These are phyloP conservation scores for Fraxinus ornus DNA, from an alignment of 305 asterid genomes.

Conservation along the genomic window DNA sequence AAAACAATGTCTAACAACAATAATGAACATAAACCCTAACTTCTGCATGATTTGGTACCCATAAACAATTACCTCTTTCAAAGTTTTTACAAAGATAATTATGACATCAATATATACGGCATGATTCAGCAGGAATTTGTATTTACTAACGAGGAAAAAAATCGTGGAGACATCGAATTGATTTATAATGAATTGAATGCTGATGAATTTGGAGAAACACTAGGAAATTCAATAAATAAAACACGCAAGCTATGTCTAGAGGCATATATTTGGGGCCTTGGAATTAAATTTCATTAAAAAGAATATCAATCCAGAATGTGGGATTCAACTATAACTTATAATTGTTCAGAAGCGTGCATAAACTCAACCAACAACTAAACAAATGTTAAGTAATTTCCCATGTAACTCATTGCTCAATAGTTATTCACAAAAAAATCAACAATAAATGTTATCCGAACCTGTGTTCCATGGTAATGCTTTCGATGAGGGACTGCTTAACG, in stretches of 20 bases:
- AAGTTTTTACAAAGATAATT: background rate
- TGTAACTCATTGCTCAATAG: background rate
- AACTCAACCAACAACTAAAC: background rate
- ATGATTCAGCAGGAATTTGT: background rate
- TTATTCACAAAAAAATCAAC: background rate
- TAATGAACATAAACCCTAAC: background rate
- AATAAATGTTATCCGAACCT: constrained; percentile 41
- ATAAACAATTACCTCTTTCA: constrained; percentile 4
- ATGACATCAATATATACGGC: background rate
- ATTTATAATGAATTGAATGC: background rate
- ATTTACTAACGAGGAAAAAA: background rate
- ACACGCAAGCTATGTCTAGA: background rate
- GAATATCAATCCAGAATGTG: background rate
- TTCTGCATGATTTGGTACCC: background rate
- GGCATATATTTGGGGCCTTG: background rate
- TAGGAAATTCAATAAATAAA: background rate
- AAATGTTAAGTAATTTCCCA: background rate
- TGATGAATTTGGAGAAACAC: background rate
- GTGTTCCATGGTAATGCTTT: constrained; percentile 91
- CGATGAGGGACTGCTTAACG: constrained; percentile 88
- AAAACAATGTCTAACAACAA: background rate
- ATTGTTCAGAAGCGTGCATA: background rate
- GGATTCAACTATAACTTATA: constrained; percentile 1
- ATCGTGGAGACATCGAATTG: background rate
- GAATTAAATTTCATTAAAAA: background rate